Evolutionary conservation across 805 yeast species (phyloP), one percentile per base, ranked within the genome.

Genomic region (Candida schatavii): DNA sequence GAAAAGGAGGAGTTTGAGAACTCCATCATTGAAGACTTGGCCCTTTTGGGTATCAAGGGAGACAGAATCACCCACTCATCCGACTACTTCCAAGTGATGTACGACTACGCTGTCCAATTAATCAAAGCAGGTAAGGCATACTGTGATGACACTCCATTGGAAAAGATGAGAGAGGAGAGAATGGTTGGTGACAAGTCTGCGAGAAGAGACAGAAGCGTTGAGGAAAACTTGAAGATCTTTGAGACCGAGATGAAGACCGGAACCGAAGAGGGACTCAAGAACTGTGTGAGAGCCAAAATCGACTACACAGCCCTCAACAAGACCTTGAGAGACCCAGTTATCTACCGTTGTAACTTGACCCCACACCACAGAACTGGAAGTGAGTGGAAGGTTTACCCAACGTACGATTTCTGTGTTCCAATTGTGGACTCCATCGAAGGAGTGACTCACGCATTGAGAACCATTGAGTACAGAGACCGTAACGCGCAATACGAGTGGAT

Each of bases 401-500:
- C 96, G 32, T 93, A 93, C 69, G 99, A 93, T 69, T 93, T 93
- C 86, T 93, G 98, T 78, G 95, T 86, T 48, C 99, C 99, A 47
- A 80, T 91, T 39, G 97, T 93, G 41, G 99, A 93, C 67, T 74
- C 98, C 19, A 55, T 88, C 36, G 99, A 93, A 72, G 99, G 99
- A 56, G 96, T 93, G 37, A 93, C 99, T 34, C 99, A 93, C 59
- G 96, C 98, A 42, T 77, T 93, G 65, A 85, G 99, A 78, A 93
- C 99, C 35, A 91, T 85, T 61, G 99, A 93, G 74, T 93, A 93
- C 80, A 85, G 98, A 72, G 99, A 93, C 76, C 85, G 99, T 72
- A 93, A 93, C 64, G 89, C 95, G 37, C 99, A 93, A 73, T 93
- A 93, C 69, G 95, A 88, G 46, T 93, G 99, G 99, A 81, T 93